Evolutionary conservation across 305 asterid genomes (phyloP), one percentile per base, ranked within the genome.

Genomic region (Petunia hybrid): DNA sequence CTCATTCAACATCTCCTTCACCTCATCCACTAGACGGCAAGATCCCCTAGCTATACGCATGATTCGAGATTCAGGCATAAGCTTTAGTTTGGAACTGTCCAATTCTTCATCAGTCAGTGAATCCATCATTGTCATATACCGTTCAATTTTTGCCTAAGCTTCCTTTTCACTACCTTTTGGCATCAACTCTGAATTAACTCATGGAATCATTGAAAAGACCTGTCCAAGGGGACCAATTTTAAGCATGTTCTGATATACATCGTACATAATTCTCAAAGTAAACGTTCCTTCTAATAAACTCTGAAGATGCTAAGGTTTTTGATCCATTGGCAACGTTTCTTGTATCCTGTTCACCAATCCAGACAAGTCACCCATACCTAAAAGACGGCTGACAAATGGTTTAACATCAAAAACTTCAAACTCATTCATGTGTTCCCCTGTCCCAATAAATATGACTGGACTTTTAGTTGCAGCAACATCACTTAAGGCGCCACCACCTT

Each of bases 361-460:
- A 80, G 98, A 91, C 97, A 90, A 92, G 85, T 94, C 98, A 71
- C 98, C 98, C 97, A 91, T 90, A 94, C 98, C 98, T 89, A 92
- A 85, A 81, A 94, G 93, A 63, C 97, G 97, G 90, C 97, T 92
- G 66, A 94, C 98, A 83, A 94, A 94, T 78, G 98, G 98, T 82
- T 94, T 90, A 65, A 92, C 97, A 69, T 94, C 98, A 84, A 94
- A 94, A 69, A 91, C 89, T 91, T 94, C 97, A 82, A 94, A 92
- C 85, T 94, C 98, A 51, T 94, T 97, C 97, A 92, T 94, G 82
- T 91, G 98, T 86, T 94, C 98, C 83, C 98, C 98, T 6, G 98
- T 94, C 55, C 98, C 98, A 35, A 94, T 92, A 83, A 94, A 94
- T 88, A 92, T 94, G 82, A 94, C 91, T 14, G 98, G 98, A 88